Evolutionary conservation across 23 red algal genomes (phyloP).

Genomic region (Gracilariopsis chorda): DNA sequence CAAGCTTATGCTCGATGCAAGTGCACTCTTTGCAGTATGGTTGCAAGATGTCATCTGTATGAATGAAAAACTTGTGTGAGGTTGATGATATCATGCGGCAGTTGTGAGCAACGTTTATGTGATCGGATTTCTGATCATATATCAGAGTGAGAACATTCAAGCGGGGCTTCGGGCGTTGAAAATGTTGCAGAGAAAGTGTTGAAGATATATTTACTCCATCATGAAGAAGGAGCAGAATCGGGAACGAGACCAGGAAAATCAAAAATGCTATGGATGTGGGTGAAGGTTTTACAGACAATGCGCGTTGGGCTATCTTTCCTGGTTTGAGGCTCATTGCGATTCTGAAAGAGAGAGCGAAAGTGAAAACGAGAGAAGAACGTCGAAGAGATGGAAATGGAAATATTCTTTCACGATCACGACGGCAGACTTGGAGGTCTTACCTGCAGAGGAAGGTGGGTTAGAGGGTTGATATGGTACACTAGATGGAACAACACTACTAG

Average conservation of each 20-base stretch:
- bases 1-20: background rate
- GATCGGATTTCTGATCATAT: constrained; percentile 25
- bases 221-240: background rate
- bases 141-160: constrained; percentile 30
- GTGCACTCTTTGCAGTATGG: constrained; percentile 24
- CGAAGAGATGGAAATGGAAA: no score
- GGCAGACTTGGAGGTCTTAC: no score
- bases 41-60: constrained; percentile 31
- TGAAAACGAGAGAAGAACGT: no score
- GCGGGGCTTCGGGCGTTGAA: background rate
- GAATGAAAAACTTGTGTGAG: constrained; percentile 19
- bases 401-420: no score
- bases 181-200: background rate
- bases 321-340: no score
- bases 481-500: no score
- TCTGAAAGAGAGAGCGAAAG: no score
- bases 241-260: background rate
- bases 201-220: background rate
- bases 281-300: no score
- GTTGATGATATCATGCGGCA: constrained; percentile 24
- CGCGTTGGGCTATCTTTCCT: no score
- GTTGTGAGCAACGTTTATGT: constrained; percentile 27
- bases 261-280: no score
- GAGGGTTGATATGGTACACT: no score
- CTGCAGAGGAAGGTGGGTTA: no score